Evolutionary conservation across 2,329 filamentous ascomycete species (phyloP).

Genomic region (Aspergillus thermomutatus): DNA sequence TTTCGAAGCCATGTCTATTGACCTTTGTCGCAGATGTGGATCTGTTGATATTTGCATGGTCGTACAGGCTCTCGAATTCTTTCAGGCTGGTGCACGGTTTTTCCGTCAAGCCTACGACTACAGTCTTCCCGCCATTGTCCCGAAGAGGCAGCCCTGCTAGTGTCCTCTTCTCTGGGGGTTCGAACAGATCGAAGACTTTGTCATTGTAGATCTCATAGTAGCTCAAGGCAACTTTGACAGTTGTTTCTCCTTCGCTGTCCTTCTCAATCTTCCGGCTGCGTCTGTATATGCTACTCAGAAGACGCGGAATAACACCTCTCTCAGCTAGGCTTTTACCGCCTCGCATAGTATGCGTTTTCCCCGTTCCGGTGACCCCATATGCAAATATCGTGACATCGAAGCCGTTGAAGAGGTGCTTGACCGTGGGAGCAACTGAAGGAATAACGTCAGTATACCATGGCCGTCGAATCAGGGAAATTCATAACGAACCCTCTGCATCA

Average conservation of each 20-base stretch:
- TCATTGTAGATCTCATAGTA: constrained; percentile 99
- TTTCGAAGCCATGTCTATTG: background rate
- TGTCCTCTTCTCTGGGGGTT: constrained; percentile 81
- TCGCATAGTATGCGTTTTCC: constrained; percentile 95
- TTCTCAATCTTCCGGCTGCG: constrained; percentile 80
- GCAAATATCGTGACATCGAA: constrained; percentile 87
- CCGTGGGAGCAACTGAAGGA: constrained; percentile 73
- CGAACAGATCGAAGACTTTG: constrained; percentile 87
- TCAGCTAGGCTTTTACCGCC: constrained; percentile 83
- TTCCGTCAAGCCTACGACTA: constrained; percentile 82
- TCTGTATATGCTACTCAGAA: constrained; percentile 82
- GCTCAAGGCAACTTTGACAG: constrained; percentile 71
- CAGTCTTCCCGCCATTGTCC: constrained; percentile 81
- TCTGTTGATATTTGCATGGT: constrained; percentile 86
- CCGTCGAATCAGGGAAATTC: constrained; percentile 1
- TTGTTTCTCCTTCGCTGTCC: constrained; percentile 67
- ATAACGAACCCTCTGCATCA: constrained; percentile 73
- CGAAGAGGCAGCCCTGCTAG: constrained; percentile 75
- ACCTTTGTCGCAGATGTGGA: constrained; percentile 84
- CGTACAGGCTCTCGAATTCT: constrained; percentile 86
- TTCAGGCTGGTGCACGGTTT: constrained; percentile 77
- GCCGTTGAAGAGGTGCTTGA: constrained; percentile 84
- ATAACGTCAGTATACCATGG: constrained; percentile 15
- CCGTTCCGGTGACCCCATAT: constrained; percentile 88
- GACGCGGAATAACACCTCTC: constrained; percentile 79